Conservation (phyloP, 495 filamentous ascomycete genomes). For the Podospora conica region DNA sequence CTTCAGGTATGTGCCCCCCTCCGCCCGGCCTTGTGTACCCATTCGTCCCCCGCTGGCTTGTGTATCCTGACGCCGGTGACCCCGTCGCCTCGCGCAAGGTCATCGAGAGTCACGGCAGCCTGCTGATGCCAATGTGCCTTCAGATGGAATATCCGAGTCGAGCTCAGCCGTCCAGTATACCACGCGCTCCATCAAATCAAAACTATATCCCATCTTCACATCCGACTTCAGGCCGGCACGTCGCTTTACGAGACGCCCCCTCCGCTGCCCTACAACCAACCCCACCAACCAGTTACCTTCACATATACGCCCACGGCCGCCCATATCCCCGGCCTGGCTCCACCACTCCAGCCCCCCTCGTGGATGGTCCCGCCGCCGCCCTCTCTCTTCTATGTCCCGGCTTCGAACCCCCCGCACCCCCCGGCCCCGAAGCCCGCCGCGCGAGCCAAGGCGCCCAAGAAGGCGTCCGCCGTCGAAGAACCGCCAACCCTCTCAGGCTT, state of each 20-base stretch:
- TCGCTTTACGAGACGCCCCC: constrained; percentile 44
- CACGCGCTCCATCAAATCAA: constrained; percentile 45
- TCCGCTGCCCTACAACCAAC: constrained; percentile 28
- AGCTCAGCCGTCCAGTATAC: constrained; percentile 54
- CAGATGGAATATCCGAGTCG: constrained; percentile 58
- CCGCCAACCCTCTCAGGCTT: constrained; percentile 53
- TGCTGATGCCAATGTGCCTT: constrained; percentile 10
- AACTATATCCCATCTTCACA: constrained; percentile 49
- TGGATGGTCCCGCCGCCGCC: constrained; percentile 15
- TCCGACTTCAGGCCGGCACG: constrained; percentile 49
- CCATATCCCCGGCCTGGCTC: constrained; percentile 7
- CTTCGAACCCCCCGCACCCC: constrained; percentile 12
- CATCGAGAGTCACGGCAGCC: background rate
- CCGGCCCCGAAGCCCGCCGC: constrained; percentile 19
- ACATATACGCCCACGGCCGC: background rate
- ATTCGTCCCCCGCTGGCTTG: background rate
- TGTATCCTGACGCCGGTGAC: background rate
- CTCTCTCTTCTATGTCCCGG: constrained; percentile 22
- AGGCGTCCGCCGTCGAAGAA: constrained; percentile 16
- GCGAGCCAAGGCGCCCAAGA: constrained; percentile 23
- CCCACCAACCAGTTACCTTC: background rate
- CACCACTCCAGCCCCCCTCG: constrained; percentile 10
- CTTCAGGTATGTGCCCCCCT: constrained; percentile 41
- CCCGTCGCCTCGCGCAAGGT: background rate
- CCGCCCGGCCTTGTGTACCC: background rate